Percentiles rank a stretch among this genome's conserved stretches.
Evolutionary conservation across 306 rosid genomes (phyloP).

Genomic region (Quillaja saponaria): DNA sequence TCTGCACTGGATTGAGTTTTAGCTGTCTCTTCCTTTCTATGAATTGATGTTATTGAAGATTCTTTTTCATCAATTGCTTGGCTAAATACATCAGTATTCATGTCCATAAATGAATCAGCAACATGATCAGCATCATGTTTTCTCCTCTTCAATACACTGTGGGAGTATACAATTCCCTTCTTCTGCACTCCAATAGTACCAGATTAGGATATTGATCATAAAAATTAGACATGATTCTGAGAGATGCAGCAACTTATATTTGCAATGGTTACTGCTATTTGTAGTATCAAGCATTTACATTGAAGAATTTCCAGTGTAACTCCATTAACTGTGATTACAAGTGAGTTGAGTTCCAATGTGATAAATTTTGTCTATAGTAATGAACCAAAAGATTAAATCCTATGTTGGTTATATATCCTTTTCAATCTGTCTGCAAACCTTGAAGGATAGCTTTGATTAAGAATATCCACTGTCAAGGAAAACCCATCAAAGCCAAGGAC

Average conservation of each 20-base stretch:
- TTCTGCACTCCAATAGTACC: constrained; percentile 35
- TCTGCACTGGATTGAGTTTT: constrained; percentile 12
- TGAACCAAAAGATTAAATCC: no score
- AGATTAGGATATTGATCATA: not conserved
- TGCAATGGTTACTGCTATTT: no score
- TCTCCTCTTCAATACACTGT: constrained; percentile 46
- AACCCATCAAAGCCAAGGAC: no score
- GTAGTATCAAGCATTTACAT: no score
- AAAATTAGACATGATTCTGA: not conserved
- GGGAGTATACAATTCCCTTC: constrained; percentile 44
- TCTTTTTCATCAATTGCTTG: constrained; percentile 24
- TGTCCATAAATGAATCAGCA: constrained; percentile 27
- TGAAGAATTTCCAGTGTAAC: no score
- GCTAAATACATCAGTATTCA: constrained; percentile 8
- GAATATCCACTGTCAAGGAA: no score
- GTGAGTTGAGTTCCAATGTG: no score
- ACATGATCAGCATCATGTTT: constrained; percentile 34
- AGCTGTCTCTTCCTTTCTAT: constrained; percentile 29
- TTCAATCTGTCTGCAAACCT: no score
- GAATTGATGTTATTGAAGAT: not conserved
- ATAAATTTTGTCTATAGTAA: no score
- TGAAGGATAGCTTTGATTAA: no score
- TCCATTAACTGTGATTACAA: no score
- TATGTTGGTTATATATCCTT: no score
- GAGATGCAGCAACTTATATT: not conserved